phyloP scores from a whole-genome alignment of 768 basidiomycete genomes.

The Boletellus emodensis region DNA sequence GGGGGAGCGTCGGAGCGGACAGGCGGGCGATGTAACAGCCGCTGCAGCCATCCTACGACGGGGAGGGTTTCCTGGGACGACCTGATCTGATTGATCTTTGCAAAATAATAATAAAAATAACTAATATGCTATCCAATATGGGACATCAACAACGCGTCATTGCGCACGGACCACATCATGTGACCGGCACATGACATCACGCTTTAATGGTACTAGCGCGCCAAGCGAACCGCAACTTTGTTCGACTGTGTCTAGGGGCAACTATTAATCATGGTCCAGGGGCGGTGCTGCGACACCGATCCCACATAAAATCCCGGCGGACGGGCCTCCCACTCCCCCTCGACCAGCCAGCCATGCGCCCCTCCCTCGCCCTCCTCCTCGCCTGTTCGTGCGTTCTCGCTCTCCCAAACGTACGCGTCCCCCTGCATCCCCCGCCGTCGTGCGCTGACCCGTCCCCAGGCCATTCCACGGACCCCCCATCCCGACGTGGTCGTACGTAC shows the following conservation, averaged over 20 bases:
- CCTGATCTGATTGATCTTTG: constrained; percentile 13
- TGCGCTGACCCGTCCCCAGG: neutral
- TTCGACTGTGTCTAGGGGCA: too few species aligned
- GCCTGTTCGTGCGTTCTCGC: constrained; percentile 7
- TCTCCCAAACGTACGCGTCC: constrained; percentile 2
- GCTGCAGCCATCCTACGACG: constrained; percentile 28
- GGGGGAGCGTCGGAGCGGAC: constrained; percentile 29
- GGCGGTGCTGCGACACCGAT: neutral
- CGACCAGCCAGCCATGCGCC: constrained; percentile 16
- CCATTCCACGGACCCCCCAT: neutral
- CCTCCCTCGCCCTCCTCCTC: constrained; percentile 10
- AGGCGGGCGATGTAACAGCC: constrained; percentile 24
- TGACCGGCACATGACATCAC: constrained; percentile 7
- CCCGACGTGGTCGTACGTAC: neutral
- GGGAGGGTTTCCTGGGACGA: neutral
- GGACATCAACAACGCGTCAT: constrained; percentile 15
- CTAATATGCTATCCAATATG: constrained; percentile 1
- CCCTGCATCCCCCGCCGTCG: neutral
- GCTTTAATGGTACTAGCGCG: too few species aligned
- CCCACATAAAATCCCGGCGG: neutral
- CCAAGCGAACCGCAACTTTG: too few species aligned
- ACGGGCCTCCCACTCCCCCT: neutral
- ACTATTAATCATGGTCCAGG: too few species aligned
- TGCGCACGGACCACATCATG: constrained; percentile 29
- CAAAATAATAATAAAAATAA: constrained; percentile 1